phyloP scores from a whole-genome alignment of 2,329 filamentous ascomycete genomes.

The Hyphodiscus sp. region DNA sequence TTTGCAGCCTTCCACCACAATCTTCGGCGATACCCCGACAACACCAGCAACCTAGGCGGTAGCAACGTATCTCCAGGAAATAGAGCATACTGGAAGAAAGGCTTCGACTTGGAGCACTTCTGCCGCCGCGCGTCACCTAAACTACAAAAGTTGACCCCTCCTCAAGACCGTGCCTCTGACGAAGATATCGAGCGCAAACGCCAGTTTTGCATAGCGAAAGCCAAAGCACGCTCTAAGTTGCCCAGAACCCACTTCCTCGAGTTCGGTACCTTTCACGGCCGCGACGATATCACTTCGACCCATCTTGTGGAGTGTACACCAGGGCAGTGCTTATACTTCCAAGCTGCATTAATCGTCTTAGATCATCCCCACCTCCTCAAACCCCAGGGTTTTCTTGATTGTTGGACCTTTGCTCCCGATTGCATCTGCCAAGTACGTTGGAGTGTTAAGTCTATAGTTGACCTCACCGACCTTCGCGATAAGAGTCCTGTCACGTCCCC shows the following conservation, averaged over 20 bases:
- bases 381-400: not conserved
- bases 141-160: not conserved
- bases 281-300: not conserved
- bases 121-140: not conserved
- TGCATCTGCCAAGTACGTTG: not conserved
- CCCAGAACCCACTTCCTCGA: not conserved
- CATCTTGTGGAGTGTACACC: not conserved
- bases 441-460: not conserved
- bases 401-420: not conserved
- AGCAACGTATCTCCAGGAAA: not conserved
- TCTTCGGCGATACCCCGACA: not conserved
- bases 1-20: not conserved
- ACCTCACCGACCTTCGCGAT: not conserved
- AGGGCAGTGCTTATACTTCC: not conserved
- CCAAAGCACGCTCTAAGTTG: not conserved
- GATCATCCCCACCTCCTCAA: not conserved
- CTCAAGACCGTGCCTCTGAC: not conserved
- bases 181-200: not conserved
- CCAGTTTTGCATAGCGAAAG: not conserved
- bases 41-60: not conserved
- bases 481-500: not conserved
- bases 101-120: not conserved
- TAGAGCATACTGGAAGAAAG: not conserved
- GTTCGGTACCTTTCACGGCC: not conserved
- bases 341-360: not conserved